Evolutionary conservation across 2,329 filamentous ascomycete species (phyloP).

Genomic region (Mycosphaerella arachidis): DNA sequence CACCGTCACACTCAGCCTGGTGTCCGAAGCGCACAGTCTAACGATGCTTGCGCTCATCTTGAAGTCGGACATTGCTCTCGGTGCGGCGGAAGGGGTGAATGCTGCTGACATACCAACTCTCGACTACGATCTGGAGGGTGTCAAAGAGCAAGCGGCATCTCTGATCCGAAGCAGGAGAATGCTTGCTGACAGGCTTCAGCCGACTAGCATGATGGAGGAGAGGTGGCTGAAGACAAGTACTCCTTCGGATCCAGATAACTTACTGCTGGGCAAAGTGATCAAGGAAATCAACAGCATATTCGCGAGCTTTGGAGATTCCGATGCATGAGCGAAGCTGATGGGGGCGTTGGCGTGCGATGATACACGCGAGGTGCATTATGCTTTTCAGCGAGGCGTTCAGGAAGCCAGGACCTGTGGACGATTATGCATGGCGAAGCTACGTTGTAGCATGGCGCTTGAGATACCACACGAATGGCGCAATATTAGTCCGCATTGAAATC

Average conservation of each 20-base stretch:
- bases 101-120: slow-evolving; percentile 64
- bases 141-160: slow-evolving; percentile 81
- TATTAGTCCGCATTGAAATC: not conserved
- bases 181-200: slow-evolving; percentile 67
- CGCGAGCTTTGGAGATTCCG: slow-evolving; percentile 35
- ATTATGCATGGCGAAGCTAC: not conserved
- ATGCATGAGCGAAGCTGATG: not conserved
- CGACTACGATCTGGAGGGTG: slow-evolving; percentile 66
- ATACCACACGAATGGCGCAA: not conserved
- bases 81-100: slow-evolving; percentile 57
- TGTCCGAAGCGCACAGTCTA: slow-evolving; percentile 73
- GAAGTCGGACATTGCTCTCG: slow-evolving; percentile 58
- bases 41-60: slow-evolving; percentile 72
- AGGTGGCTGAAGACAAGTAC: slow-evolving; percentile 54
- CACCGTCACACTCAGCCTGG: slow-evolving; percentile 67
- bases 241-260: slow-evolving; percentile 40
- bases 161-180: slow-evolving; percentile 60
- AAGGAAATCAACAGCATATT: slow-evolving; percentile 58
- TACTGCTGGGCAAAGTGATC: slow-evolving; percentile 72
- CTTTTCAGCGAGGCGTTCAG: slow-evolving; percentile 1
- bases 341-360: not conserved
- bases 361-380: not conserved
- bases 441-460: not conserved
- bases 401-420: not conserved
- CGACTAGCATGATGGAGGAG: slow-evolving; percentile 67